These are phyloP conservation scores for Corchorus olitorius DNA, from an alignment of 345 rosid species.

Conservation along the genomic window DNA sequence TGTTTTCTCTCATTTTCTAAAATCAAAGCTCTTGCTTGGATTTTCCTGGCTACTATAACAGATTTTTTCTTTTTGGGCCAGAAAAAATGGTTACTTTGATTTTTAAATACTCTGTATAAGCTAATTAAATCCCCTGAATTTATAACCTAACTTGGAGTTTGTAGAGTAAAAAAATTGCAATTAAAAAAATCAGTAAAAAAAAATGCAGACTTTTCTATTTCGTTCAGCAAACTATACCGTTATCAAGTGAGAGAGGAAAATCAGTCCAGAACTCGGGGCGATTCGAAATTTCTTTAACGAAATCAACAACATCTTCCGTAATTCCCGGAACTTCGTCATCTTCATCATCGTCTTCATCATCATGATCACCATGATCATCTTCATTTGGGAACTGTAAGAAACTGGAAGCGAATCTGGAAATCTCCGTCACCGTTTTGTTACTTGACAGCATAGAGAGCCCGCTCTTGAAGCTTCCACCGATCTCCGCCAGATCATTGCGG, in stretches of 20 bases:
- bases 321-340: conserved; percentile 50
- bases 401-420: conserved; percentile 59
- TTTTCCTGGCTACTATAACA: not conserved
- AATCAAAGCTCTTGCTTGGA: not conserved
- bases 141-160: not conserved
- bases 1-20: too few relatives aligned
- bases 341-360: conserved; percentile 19
- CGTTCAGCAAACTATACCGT: conserved; percentile 36
- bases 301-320: conserved; percentile 52
- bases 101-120: not conserved
- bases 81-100: not conserved
- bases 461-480: conserved; percentile 60
- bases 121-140: not conserved
- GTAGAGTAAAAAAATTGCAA: not conserved
- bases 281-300: conserved; percentile 51
- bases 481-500: conserved; percentile 70
- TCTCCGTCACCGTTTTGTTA: conserved; percentile 40
- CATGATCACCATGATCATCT: conserved; percentile 23
- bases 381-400: conserved; percentile 42
- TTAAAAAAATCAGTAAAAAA: too few relatives aligned
- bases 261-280: conserved; percentile 68
- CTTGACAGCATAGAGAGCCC: conserved; percentile 50
- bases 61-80: too few relatives aligned
- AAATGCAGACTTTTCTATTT: not conserved
- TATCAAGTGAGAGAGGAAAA: conserved; percentile 52